phyloP scores from a whole-genome alignment of 1,284 basidiomycete species.

The Ceratobasidium sp. region DNA sequence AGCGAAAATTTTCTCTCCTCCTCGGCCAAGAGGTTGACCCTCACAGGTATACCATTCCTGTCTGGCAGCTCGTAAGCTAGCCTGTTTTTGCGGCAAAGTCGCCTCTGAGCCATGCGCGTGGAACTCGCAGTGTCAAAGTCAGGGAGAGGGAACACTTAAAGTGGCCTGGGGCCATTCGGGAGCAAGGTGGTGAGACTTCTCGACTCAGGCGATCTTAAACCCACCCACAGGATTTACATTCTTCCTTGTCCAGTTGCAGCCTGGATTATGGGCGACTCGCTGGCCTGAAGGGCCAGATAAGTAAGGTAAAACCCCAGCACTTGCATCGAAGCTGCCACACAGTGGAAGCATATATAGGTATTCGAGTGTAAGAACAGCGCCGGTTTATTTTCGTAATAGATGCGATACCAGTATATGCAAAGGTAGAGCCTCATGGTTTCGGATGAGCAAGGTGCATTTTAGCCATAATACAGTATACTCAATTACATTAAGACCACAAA shows the following conservation, averaged over 20 bases:
- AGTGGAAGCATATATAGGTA: no score
- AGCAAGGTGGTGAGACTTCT: not conserved
- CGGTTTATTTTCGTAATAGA: no score
- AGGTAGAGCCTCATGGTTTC: no score
- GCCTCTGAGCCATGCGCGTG: not conserved
- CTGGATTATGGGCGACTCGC: not conserved
- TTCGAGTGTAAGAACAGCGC: no score
- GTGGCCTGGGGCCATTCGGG: not conserved
- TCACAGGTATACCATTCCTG: not conserved
- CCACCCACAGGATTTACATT: no score
- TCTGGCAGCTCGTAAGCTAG: constrained; percentile 2
- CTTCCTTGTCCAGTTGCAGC: no score
- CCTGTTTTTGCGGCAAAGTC: not conserved
- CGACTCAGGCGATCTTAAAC: not conserved
- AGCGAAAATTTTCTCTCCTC: not conserved
- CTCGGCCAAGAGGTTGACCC: not conserved
- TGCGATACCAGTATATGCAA: not conserved
- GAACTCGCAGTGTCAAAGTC: not conserved
- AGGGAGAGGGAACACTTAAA: no score
- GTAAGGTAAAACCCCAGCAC: not conserved
- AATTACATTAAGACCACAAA: no score
- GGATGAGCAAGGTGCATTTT: no score
- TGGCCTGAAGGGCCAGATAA: no score
- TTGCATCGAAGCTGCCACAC: not conserved
- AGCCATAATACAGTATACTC: not conserved